These are phyloP conservation scores for Zygotorulaspora florentina DNA, from an alignment of 805 yeast species.

Conservation along the genomic window DNA sequence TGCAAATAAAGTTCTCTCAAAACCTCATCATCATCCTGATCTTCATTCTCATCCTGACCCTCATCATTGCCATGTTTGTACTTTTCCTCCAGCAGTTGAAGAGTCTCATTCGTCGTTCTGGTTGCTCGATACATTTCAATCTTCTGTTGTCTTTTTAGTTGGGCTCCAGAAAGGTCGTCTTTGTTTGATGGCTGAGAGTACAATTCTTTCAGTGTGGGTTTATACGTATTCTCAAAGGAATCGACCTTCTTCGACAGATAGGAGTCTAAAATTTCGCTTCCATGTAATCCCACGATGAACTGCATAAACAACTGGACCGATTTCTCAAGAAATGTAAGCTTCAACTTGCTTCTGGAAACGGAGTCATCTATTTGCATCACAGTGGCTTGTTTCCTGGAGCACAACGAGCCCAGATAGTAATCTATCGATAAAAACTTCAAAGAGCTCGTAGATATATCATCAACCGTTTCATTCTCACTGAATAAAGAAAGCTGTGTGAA, in stretches of 20 bases:
- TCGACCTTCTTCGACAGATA: conserved; percentile 39
- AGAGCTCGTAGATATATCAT: conserved; percentile 63
- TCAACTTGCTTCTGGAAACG: conserved; percentile 20
- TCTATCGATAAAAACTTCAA: conserved; percentile 57
- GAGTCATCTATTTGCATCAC: conserved; percentile 11
- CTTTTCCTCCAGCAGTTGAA: conserved; percentile 39
- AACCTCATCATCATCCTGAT: conserved; percentile 57
- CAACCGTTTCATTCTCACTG: conserved; percentile 65
- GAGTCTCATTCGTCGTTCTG: conserved; percentile 45
- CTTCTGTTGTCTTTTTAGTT: conserved; percentile 60
- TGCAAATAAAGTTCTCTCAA: conserved; percentile 53
- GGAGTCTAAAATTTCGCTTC: conserved; percentile 42
- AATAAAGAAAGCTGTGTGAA: conserved; percentile 50
- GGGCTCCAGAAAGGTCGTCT: conserved; percentile 26
- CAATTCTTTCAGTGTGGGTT: conserved; percentile 38
- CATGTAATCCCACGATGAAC: conserved; percentile 43
- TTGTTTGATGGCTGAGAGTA: conserved; percentile 18
- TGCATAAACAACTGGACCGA: conserved; percentile 44
- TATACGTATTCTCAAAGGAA: conserved; percentile 37
- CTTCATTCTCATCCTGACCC: conserved; percentile 9
- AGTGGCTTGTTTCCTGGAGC: conserved; percentile 29
- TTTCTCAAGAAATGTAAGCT: conserved; percentile 38
- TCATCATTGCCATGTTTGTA: conserved; percentile 34
- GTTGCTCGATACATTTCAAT: conserved; percentile 63
- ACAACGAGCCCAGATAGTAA: conserved; percentile 49